Percentiles rank a stretch among this genome's conserved stretches.
Evolutionary conservation across 352 stramenopile genomes (phyloP).

Genomic region (Thalassiosira oceanica): DNA sequence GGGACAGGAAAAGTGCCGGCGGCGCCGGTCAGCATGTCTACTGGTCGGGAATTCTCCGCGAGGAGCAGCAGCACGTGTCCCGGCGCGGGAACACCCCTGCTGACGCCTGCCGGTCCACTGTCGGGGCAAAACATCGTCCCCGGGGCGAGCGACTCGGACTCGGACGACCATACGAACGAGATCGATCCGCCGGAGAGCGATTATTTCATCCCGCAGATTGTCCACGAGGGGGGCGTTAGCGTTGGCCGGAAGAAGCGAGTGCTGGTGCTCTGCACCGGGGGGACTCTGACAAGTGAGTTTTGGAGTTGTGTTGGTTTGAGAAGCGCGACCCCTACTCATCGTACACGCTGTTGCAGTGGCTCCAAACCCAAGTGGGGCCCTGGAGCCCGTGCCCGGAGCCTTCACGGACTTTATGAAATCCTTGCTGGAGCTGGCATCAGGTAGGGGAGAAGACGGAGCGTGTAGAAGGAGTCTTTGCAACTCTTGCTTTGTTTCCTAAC

Average conservation of each 20-base stretch:
- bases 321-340: too few species aligned
- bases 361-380: slow-evolving; percentile 21
- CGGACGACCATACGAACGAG: slow-evolving; percentile 31
- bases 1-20: too few species aligned
- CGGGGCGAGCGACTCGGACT: slow-evolving; percentile 5
- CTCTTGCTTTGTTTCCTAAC: too few species aligned
- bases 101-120: slow-evolving; percentile 16
- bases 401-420: slow-evolving; percentile 48
- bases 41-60: too few species aligned
- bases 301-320: background rate
- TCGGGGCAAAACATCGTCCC: background rate
- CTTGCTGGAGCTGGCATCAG: slow-evolving; percentile 54
- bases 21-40: too few species aligned
- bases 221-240: slow-evolving; percentile 51
- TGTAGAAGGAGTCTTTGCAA: too few species aligned
- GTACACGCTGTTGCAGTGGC: too few species aligned
- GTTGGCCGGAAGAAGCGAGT: slow-evolving; percentile 40
- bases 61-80: slow-evolving; percentile 1
- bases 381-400: slow-evolving; percentile 40
- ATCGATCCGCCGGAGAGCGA: slow-evolving; percentile 31
- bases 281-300: slow-evolving; percentile 31
- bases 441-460: too few species aligned
- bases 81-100: slow-evolving; percentile 13
- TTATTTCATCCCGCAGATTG: slow-evolving; percentile 60
- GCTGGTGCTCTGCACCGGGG: slow-evolving; percentile 50